These are phyloP conservation scores for Hypomyces rosellus DNA, from an alignment of 2,329 filamentous ascomycete species.

Conservation along the genomic window DNA sequence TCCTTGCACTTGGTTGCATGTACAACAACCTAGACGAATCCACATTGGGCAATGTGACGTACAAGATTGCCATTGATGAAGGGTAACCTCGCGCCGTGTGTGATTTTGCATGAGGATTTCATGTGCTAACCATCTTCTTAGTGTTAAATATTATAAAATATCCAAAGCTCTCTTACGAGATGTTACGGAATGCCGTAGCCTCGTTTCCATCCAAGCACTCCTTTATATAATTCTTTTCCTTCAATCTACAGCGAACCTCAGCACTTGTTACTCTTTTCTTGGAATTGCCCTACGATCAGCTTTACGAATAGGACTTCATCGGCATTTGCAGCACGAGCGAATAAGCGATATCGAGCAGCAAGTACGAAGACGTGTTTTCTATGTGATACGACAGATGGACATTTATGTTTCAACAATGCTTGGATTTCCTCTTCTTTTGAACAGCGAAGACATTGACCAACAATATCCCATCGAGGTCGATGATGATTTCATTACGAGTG, in stretches of 20 bases:
- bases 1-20: constrained; percentile 66
- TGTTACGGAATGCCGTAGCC: constrained; percentile 63
- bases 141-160: constrained; percentile 67
- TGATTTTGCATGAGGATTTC: not conserved
- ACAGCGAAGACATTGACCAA: constrained; percentile 61
- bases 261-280: constrained; percentile 73
- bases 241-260: constrained; percentile 71
- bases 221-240: constrained; percentile 77
- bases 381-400: constrained; percentile 63
- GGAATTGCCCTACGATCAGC: constrained; percentile 71
- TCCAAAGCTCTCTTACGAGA: constrained; percentile 60
- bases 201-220: constrained; percentile 67
- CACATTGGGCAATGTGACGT: constrained; percentile 40
- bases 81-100: constrained; percentile 37
- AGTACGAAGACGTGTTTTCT: constrained; percentile 58
- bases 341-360: constrained; percentile 59
- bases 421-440: constrained; percentile 58
- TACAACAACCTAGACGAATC: constrained; percentile 55
- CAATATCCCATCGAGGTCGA: constrained; percentile 58
- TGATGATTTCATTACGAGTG: constrained; percentile 59
- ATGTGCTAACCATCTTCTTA: constrained; percentile 26
- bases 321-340: constrained; percentile 58
- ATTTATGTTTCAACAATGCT: constrained; percentile 63
- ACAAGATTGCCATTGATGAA: constrained; percentile 48
- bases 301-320: constrained; percentile 72